phyloP scores from a whole-genome alignment of 257 asterid genomes.

The Solanum gracilifrons region DNA sequence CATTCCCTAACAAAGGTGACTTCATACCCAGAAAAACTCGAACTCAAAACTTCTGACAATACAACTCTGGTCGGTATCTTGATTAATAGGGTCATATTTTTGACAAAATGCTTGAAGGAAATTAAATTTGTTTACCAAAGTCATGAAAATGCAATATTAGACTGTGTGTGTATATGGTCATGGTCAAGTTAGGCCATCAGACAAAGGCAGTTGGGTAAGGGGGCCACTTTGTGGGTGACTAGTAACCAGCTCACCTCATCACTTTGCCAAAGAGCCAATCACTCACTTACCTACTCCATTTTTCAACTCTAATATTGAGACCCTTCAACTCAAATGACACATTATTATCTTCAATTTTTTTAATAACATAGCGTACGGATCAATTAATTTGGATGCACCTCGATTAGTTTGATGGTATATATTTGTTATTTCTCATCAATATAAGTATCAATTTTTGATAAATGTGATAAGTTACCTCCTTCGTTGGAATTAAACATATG shows the following conservation, averaged over 20 bases:
- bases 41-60: no score
- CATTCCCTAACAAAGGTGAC: rapidly evolving
- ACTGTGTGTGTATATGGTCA: background rate
- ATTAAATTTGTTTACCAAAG: background rate
- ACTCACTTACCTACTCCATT: background rate
- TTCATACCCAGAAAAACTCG: no score
- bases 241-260: background rate
- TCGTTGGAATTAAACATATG: background rate
- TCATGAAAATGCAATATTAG: background rate
- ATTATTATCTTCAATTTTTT: background rate
- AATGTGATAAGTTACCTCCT: background rate
- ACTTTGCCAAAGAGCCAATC: background rate
- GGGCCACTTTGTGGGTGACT: constrained; percentile 1
- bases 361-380: background rate
- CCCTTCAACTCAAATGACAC: background rate
- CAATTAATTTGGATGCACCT: rapidly evolving
- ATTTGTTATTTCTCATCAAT: background rate
- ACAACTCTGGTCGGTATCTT: no score
- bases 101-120: background rate
- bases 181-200: constrained; percentile 7
- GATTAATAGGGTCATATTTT: background rate
- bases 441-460: background rate
- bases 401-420: background rate
- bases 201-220: background rate
- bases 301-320: background rate